phyloP scores from a whole-genome alignment of 148 eudicot genomes.

The Rhododendron vialii region DNA sequence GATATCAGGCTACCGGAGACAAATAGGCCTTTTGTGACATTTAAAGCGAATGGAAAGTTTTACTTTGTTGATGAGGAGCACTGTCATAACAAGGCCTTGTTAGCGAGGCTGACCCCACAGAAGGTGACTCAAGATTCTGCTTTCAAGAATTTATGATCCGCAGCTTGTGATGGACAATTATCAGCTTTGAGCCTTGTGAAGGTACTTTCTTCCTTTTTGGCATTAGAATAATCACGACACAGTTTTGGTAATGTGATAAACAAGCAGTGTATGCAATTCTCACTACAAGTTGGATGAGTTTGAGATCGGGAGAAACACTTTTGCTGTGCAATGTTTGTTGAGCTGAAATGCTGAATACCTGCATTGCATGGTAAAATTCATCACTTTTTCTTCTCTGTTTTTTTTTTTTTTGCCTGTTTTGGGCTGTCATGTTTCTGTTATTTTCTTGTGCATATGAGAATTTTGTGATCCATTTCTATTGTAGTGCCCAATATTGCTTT shows the following conservation, averaged over 20 bases:
- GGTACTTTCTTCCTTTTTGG: not conserved
- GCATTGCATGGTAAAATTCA: not conserved
- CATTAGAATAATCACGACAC: not conserved
- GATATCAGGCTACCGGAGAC: constrained; percentile 74
- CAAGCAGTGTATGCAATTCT: not conserved
- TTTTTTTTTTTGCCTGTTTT: not conserved
- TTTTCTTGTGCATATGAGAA: not conserved
- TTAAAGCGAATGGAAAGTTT: constrained; percentile 65
- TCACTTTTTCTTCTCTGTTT: not conserved
- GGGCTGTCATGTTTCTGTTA: not conserved
- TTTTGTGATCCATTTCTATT: not conserved
- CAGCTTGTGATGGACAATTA: not conserved
- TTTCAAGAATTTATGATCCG: constrained; percentile 68
- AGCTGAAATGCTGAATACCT: not conserved
- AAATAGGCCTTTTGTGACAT: constrained; percentile 80
- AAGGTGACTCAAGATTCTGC: constrained; percentile 48
- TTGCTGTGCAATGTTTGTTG: not conserved
- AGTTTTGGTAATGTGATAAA: constrained; percentile 6
- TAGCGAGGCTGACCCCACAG: constrained; percentile 79
- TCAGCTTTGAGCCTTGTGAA: constrained; percentile 6
- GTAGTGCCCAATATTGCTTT: not conserved
- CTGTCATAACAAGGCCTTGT: constrained; percentile 85
- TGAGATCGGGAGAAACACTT: not conserved
- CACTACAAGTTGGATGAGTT: constrained; percentile 2
- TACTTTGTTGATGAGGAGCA: constrained; percentile 80